Conservation (phyloP, 371 early-diverging fungal genomes). For the Nematocida sp. region DNA sequence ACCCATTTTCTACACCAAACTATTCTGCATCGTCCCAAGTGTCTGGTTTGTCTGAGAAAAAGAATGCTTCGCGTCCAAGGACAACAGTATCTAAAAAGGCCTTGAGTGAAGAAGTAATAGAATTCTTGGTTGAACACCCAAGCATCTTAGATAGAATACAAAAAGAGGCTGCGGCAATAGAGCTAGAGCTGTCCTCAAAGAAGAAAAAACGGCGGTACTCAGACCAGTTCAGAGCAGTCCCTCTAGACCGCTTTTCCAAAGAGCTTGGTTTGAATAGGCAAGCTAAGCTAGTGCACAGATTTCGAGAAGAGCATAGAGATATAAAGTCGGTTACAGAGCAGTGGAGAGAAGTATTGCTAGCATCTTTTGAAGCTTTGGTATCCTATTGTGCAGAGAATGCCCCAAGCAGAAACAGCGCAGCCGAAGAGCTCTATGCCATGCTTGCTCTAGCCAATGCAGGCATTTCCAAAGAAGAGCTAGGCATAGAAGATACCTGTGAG, state of each 20-base stretch:
- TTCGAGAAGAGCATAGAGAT: background rate
- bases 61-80: no score
- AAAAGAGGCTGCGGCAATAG: no score
- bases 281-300: background rate
- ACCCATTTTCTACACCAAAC: no score
- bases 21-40: no score
- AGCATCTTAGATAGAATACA: no score
- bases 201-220: conserved; percentile 35
- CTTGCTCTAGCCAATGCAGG: background rate
- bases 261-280: conserved; percentile 26
- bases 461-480: background rate
- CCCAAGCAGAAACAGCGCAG: background rate
- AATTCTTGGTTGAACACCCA: no score
- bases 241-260: background rate
- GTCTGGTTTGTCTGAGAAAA: no score
- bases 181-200: no score
- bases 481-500: background rate
- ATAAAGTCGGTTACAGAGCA: conserved; percentile 1
- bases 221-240: conserved; percentile 3
- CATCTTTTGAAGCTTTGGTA: conserved; percentile 21
- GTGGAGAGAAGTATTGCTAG: conserved; percentile 26
- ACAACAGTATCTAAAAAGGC: no score
- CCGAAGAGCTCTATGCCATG: background rate
- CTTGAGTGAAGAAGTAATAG: no score
- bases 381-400: background rate